Percentiles rank a stretch among this genome's conserved stretches.
phyloP scores from a whole-genome alignment of 192 early-diverging fungal species.

The Podila verticillata region DNA sequence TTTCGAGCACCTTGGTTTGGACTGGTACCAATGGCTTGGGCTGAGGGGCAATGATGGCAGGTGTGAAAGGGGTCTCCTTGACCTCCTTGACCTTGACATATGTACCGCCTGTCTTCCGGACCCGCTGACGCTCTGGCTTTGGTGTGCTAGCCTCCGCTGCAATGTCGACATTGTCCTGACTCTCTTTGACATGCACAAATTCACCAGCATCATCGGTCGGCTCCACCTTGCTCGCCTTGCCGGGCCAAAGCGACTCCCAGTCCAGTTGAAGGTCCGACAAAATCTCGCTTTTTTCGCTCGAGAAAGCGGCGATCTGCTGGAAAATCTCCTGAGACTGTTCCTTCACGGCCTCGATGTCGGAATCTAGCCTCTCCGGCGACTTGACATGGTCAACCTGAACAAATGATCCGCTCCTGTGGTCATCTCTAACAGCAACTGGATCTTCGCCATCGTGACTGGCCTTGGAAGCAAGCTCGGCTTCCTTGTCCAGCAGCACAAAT shows the following conservation, averaged over 20 bases:
- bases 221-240: neutral
- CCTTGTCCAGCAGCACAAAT: constrained; percentile 17
- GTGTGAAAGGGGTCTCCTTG: neutral
- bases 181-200: constrained; percentile 26
- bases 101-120: constrained; percentile 18
- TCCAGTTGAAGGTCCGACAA: constrained; percentile 21
- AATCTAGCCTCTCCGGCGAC: neutral
- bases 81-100: constrained; percentile 24
- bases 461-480: neutral
- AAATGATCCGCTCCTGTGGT: neutral
- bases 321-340: constrained; percentile 3
- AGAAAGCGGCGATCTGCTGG: constrained; percentile 27
- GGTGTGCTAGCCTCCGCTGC: neutral
- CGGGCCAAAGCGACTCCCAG: constrained; percentile 29
- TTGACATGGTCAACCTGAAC: neutral
- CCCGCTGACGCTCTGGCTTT: constrained; percentile 5
- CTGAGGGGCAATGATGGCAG: constrained; percentile 11
- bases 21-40: neutral
- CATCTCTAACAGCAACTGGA: neutral
- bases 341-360: neutral
- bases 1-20: neutral
- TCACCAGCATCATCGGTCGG: neutral
- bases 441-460: neutral
- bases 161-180: neutral
- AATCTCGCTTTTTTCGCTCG: constrained; percentile 13